Base-by-base conservation (phyloP, 257 asterid genomes). In the Penstemon eatonii region DNA sequence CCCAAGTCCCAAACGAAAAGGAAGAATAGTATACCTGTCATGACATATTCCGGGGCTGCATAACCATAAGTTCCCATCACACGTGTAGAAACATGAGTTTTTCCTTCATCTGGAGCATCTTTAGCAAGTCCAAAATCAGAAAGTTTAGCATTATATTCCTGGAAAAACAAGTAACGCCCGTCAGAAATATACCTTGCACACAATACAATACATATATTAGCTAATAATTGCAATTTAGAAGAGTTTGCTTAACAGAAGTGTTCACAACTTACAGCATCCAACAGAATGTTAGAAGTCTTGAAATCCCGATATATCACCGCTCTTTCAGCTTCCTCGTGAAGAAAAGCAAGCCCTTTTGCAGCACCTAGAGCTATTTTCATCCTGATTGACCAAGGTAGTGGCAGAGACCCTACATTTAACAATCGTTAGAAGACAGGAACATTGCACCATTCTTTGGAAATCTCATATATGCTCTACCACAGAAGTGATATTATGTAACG, bases 121-220 rank as follows among this genome's bases (percentile, higher is more conserved):
- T 90, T 93, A 33, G 99, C 99, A 58, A 93, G 99, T 59, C 99
- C 99, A 73, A 93, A 93, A 81, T 93, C 99, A 54, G 99, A 93
- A 49, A 93, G 96, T 75, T 87, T 93, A 61, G 99, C 96, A 79
- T 88, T 93, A 68, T 93, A 93, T 65, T 93, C 99, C 99, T 90
- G 83, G 64, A 71, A 74, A 58, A 56, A 37, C 43, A 41, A 41
- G 47, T 60, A 9, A 37, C 25, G 60, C 37, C 8, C 53, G 65
- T 74, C 33, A 66, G 52, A 45, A 25, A 61, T 39, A 67, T 39
- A 36, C 36, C 10, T 8, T 0, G 6, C 2, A 52, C 7, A 56
- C 15, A 40, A 33, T 1, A 45, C 33, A 47, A 43, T 10, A 13
- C 15, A 62, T 53, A 15, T 4, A 51, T 60, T 5, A 13, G 38